Evolutionary conservation across 2,329 filamentous ascomycete genomes (phyloP).

Genomic region (Botrytis fabae): DNA sequence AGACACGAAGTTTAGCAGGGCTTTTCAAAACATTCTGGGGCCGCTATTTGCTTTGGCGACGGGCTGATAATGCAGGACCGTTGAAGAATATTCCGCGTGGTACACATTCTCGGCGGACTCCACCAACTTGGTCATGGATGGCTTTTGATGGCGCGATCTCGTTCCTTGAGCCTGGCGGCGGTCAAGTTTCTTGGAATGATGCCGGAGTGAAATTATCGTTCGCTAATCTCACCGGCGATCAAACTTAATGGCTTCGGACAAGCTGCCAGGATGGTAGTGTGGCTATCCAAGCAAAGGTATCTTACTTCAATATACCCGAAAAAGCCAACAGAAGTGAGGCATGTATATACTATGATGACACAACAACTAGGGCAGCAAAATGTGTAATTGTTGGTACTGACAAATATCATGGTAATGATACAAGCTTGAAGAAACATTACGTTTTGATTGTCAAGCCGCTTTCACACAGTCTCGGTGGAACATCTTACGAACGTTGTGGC

Average conservation of each 20-base stretch:
- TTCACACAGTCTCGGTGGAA: not conserved
- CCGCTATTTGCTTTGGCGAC: constrained; percentile 15
- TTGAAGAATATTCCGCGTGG: not conserved
- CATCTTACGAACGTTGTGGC: constrained; percentile 4
- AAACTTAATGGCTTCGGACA: constrained; percentile 10
- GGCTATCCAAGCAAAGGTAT: not conserved
- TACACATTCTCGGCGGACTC: not conserved
- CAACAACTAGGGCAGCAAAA: not conserved
- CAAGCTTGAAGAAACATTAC: not conserved
- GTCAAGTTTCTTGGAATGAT: not conserved
- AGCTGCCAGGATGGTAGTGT: not conserved
- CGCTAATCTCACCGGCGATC: not conserved
- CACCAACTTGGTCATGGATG: constrained; percentile 22
- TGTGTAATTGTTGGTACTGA: constrained; percentile 7
- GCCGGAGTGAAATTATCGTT: not conserved
- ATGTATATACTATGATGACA: not conserved
- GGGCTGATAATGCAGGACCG: not conserved
- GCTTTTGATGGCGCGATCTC: constrained; percentile 16
- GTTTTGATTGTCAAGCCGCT: constrained; percentile 9
- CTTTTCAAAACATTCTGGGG: constrained; percentile 16
- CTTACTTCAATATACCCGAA: not conserved
- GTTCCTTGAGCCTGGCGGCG: constrained; percentile 7
- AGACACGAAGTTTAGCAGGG: constrained; percentile 13
- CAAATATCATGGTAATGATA: not conserved
- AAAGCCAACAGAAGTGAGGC: not conserved